Conservation (phyloP, 2,329 filamentous ascomycete genomes). For the Cyanodermella asteris region DNA sequence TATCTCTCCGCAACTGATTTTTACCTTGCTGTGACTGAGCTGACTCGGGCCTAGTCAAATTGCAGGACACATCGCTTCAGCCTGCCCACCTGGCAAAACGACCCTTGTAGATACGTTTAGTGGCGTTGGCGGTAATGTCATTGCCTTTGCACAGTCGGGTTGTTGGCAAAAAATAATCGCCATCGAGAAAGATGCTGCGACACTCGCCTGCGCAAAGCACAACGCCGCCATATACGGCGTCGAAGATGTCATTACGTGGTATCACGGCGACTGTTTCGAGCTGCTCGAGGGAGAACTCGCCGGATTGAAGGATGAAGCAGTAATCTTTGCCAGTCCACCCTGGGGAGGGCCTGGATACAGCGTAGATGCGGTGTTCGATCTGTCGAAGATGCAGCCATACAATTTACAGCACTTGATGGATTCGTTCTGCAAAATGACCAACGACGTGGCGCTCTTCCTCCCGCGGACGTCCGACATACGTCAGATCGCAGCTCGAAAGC, state of each 20-base stretch:
- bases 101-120: slow-evolving; percentile 75
- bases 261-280: slow-evolving; percentile 70
- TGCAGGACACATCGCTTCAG: slow-evolving; percentile 44
- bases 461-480: slow-evolving; percentile 66
- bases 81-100: slow-evolving; percentile 31
- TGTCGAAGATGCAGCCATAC: slow-evolving; percentile 77
- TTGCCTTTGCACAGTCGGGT: slow-evolving; percentile 69
- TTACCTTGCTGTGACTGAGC: slow-evolving; percentile 3
- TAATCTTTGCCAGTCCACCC: slow-evolving; percentile 51
- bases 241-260: slow-evolving; percentile 56
- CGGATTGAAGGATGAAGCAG: slow-evolving; percentile 25
- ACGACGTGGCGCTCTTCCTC: slow-evolving; percentile 51
- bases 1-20: slow-evolving; percentile 6
- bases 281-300: slow-evolving; percentile 33
- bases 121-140: slow-evolving; percentile 80
- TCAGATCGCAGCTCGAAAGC: slow-evolving; percentile 42
- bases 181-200: slow-evolving; percentile 62
- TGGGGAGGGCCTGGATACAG: slow-evolving; percentile 51
- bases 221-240: slow-evolving; percentile 79
- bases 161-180: slow-evolving; percentile 71
- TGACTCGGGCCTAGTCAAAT: slow-evolving; percentile 36
- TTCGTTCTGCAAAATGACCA: slow-evolving; percentile 31
- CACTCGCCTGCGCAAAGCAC: slow-evolving; percentile 73
- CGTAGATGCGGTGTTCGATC: slow-evolving; percentile 51
- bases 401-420: slow-evolving; percentile 39